Percentiles rank a stretch among this genome's conserved stretches.
phyloP scores from a whole-genome alignment of 257 asterid genomes.

The Henckelia pumila region DNA sequence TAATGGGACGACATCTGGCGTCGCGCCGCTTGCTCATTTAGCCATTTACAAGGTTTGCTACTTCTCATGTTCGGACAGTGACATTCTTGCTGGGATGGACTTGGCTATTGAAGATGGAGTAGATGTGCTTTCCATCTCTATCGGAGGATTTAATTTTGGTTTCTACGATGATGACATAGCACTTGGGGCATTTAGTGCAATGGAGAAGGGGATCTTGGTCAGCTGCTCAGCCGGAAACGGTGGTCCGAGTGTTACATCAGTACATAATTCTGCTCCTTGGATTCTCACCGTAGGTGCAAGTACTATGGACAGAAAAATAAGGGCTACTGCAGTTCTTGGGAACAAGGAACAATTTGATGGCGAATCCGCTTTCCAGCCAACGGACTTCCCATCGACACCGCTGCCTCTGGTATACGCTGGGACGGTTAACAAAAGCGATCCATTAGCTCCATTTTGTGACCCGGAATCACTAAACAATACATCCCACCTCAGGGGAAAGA shows the following conservation, averaged over 20 bases:
- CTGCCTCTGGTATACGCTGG: conserved; percentile 37
- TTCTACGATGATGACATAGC: conserved; percentile 29
- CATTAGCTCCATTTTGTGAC: conserved; percentile 21
- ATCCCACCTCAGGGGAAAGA: conserved; percentile 15
- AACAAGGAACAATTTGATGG: conserved; percentile 30
- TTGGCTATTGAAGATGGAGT: conserved; percentile 47
- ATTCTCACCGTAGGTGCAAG: conserved; percentile 55
- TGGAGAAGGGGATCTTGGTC: conserved; percentile 44
- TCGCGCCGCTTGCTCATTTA: conserved; percentile 58
- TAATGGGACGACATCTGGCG: conserved; percentile 49
- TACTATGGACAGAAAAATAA: conserved; percentile 34
- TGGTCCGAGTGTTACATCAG: too few relatives aligned
- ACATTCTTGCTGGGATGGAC: conserved; percentile 46
- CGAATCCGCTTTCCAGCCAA: conserved; percentile 36
- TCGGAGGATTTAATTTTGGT: background rate
- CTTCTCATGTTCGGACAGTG: conserved; percentile 26
- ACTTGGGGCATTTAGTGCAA: conserved; percentile 41
- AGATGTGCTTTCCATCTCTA: conserved; percentile 39
- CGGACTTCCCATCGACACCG: conserved; percentile 14
- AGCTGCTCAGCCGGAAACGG: conserved; percentile 38
- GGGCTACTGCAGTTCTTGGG: conserved; percentile 37
- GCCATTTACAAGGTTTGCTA: conserved; percentile 47
- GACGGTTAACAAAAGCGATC: conserved; percentile 12
- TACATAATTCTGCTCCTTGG: too few relatives aligned
- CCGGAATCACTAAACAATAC: conserved; percentile 18